phyloP scores from a whole-genome alignment of 2,329 filamentous ascomycete genomes.

The Nemania diffusa region DNA sequence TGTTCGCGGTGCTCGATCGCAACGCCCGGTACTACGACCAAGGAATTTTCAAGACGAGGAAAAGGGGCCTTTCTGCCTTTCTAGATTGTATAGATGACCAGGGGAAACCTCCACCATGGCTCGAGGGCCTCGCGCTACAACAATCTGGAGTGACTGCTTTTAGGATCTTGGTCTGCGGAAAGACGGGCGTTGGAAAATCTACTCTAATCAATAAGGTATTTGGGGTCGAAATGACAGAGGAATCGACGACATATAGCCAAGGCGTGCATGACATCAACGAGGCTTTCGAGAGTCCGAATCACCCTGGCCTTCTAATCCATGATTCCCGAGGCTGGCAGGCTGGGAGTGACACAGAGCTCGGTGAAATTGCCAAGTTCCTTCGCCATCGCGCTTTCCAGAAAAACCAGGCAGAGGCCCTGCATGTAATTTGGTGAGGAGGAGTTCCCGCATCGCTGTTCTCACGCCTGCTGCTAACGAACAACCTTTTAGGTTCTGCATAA shows the following conservation, averaged over 20 bases:
- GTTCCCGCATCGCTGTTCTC: background rate
- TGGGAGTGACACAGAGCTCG: conserved; percentile 26
- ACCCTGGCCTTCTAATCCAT: conserved; percentile 29
- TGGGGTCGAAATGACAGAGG: conserved; percentile 32
- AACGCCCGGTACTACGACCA: conserved; percentile 27
- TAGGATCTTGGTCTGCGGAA: conserved; percentile 29
- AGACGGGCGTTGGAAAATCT: conserved; percentile 29
- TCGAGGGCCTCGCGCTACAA: conserved; percentile 22
- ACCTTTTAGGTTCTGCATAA: conserved; percentile 26
- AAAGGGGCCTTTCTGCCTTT: conserved; percentile 15
- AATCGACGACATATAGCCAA: conserved; percentile 28
- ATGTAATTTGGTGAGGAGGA: conserved; percentile 28
- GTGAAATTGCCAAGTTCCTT: conserved; percentile 29
- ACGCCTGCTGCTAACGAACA: background rate
- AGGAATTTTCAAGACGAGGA: conserved; percentile 26
- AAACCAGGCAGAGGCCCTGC: conserved; percentile 29
- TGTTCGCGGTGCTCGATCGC: conserved; percentile 20
- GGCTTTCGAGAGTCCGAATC: conserved; percentile 23
- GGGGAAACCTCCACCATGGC: conserved; percentile 19
- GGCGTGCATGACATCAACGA: conserved; percentile 30
- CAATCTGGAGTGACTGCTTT: conserved; percentile 25
- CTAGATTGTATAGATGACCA: conserved; percentile 30
- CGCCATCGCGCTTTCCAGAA: conserved; percentile 31
- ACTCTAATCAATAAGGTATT: conserved; percentile 32
- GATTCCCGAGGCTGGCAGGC: conserved; percentile 32